Evolutionary conservation across 805 yeast genomes (phyloP).

Genomic region (Yarrowia bubula): DNA sequence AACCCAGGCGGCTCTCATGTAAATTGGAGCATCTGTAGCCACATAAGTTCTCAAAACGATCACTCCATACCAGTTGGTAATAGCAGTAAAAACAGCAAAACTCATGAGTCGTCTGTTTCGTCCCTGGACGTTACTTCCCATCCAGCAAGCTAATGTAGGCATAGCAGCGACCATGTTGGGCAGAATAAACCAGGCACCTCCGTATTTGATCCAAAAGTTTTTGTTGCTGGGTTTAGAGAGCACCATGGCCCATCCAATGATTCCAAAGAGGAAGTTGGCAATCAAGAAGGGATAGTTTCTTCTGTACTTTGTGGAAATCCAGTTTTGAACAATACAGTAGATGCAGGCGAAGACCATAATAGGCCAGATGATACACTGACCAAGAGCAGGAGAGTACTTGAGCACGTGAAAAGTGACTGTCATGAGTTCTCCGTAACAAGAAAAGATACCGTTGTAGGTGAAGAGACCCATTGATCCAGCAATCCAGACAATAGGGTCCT

Average conservation of each 20-base stretch:
- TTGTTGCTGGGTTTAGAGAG: neutral
- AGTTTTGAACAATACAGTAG: neutral
- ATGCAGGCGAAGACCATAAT: neutral
- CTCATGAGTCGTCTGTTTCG: neutral
- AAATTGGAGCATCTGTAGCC: neutral
- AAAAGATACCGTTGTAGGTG: neutral
- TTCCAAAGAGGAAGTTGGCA: neutral
- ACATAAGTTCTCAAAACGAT: neutral
- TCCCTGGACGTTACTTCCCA: neutral
- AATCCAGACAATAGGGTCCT: neutral
- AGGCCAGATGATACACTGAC: neutral
- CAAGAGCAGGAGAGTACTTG: neutral
- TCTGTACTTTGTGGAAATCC: neutral
- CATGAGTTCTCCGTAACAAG: neutral
- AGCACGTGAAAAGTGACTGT: neutral
- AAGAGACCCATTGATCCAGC: neutral
- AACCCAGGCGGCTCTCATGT: neutral
- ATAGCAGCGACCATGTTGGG: neutral
- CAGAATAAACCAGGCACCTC: neutral
- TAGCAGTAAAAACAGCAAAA: neutral
- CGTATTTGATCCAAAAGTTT: conserved; percentile 1
- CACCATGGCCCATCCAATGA: neutral
- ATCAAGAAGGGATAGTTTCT: neutral
- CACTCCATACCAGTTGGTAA: conserved; percentile 3
- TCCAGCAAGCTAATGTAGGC: neutral